These are phyloP conservation scores for Phellinidium pouzarii DNA, from an alignment of 1,284 basidiomycete species.

Conservation along the genomic window DNA sequence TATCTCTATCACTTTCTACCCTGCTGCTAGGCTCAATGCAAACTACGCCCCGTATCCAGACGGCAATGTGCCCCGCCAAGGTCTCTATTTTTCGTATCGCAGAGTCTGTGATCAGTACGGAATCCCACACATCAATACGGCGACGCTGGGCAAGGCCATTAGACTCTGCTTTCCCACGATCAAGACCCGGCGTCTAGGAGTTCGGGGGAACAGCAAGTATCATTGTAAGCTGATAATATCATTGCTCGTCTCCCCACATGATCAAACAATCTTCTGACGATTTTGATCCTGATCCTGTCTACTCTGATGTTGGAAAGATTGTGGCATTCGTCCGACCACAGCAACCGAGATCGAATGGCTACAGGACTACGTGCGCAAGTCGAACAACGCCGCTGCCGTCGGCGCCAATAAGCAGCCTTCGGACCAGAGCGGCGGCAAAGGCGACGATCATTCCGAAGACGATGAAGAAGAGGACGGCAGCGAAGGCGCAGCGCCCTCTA, in stretches of 20 bases:
- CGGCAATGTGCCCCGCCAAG: slow-evolving; percentile 82
- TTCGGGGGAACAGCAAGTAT: slow-evolving; percentile 89
- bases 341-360: slow-evolving; percentile 84
- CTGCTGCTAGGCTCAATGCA: slow-evolving; percentile 61
- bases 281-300: slow-evolving; percentile 25
- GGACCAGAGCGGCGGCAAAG: slow-evolving; percentile 33
- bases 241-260: slow-evolving; percentile 10
- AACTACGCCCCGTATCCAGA: slow-evolving; percentile 88
- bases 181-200: slow-evolving; percentile 86
- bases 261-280: slow-evolving; percentile 12
- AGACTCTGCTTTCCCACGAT: slow-evolving; percentile 88
- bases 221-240: slow-evolving; percentile 59
- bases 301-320: slow-evolving; percentile 49
- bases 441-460: slow-evolving; percentile 68
- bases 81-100: slow-evolving; percentile 88
- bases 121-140: slow-evolving; percentile 89
- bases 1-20: neutral
- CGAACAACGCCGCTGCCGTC: slow-evolving; percentile 73
- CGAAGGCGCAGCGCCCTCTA: slow-evolving; percentile 64
- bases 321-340: slow-evolving; percentile 82
- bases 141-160: slow-evolving; percentile 90
- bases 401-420: slow-evolving; percentile 59
- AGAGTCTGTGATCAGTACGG: slow-evolving; percentile 85
- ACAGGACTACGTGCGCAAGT: slow-evolving; percentile 83
- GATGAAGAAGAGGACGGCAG: slow-evolving; percentile 68